These are phyloP conservation scores for Pogostemon cablin DNA, from an alignment of 257 asterid genomes.

Conservation along the genomic window DNA sequence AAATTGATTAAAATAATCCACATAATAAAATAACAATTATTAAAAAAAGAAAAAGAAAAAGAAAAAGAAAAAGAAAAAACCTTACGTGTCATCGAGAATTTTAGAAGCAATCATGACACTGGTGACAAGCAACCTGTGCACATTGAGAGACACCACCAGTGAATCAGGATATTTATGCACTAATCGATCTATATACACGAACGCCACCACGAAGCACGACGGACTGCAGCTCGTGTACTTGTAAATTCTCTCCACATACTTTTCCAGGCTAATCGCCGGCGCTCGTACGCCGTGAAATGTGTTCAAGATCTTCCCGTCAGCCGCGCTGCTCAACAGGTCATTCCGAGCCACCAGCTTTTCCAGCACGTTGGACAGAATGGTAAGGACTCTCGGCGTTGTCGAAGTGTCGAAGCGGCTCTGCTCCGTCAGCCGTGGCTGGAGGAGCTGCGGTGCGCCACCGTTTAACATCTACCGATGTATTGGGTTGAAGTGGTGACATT, in stretches of 20 bases:
- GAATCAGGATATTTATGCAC: slow-evolving; percentile 75
- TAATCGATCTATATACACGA: slow-evolving; percentile 75
- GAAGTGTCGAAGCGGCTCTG: slow-evolving; percentile 43
- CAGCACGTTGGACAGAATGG: slow-evolving; percentile 64
- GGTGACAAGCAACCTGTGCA: slow-evolving; percentile 72
- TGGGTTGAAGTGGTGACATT: slow-evolving; percentile 29
- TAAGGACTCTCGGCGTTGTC: slow-evolving; percentile 64
- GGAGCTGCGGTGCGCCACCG: slow-evolving; percentile 42
- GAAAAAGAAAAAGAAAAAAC: not conserved
- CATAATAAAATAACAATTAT: not conserved
- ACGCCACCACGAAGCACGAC: slow-evolving; percentile 81
- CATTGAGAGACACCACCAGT: slow-evolving; percentile 74
- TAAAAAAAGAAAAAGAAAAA: not conserved
- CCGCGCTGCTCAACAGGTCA: slow-evolving; percentile 43
- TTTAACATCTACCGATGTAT: slow-evolving; percentile 54
- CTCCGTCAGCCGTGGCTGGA: slow-evolving; percentile 47
- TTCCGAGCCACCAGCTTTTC: slow-evolving; percentile 77
- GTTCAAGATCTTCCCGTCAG: slow-evolving; percentile 48
- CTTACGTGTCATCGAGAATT: slow-evolving; percentile 85
- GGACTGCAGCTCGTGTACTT: slow-evolving; percentile 87
- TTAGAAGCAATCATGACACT: slow-evolving; percentile 91
- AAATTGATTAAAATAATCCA: not conserved
- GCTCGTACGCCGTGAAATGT: slow-evolving; percentile 70
- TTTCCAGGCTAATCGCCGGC: slow-evolving; percentile 68
- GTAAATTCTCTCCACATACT: slow-evolving; percentile 78